These are phyloP conservation scores for Mortierella sp. DNA, from an alignment of 371 early-diverging fungal genomes.

Conservation along the genomic window DNA sequence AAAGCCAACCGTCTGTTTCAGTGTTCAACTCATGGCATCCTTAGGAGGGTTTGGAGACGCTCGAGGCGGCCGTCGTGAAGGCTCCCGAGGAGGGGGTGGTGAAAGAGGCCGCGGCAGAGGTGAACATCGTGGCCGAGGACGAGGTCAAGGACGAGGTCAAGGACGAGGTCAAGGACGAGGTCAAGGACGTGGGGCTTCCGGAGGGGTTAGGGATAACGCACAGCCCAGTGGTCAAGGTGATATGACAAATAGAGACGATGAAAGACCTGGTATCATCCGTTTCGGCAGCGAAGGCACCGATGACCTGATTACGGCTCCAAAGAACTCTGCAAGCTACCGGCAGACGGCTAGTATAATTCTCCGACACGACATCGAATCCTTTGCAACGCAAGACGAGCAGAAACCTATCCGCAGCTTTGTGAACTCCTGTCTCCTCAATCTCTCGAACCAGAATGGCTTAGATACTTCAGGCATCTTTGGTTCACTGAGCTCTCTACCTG, in stretches of 20 bases:
- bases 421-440: slow-evolving; percentile 25
- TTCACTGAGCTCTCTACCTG: slow-evolving; percentile 7
- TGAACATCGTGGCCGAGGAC: no score
- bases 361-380: background rate
- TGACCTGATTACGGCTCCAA: slow-evolving; percentile 14
- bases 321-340: background rate
- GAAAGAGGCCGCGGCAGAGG: no score
- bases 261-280: slow-evolving; percentile 5
- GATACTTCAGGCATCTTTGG: slow-evolving; percentile 21
- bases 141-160: no score
- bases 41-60: no score
- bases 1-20: no score
- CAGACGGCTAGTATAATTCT: background rate
- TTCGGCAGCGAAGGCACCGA: slow-evolving; percentile 21
- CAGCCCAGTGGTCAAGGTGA: no score
- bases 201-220: no score
- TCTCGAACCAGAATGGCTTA: slow-evolving; percentile 29
- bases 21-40: no score
- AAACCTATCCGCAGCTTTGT: slow-evolving; percentile 14
- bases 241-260: background rate
- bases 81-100: no score
- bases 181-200: no score
- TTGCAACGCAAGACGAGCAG: slow-evolving; percentile 1
- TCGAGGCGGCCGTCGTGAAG: no score
- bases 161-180: no score